Evolutionary conservation across 2,329 filamentous ascomycete genomes (phyloP).

Genomic region (Arthrobotrys conoides): DNA sequence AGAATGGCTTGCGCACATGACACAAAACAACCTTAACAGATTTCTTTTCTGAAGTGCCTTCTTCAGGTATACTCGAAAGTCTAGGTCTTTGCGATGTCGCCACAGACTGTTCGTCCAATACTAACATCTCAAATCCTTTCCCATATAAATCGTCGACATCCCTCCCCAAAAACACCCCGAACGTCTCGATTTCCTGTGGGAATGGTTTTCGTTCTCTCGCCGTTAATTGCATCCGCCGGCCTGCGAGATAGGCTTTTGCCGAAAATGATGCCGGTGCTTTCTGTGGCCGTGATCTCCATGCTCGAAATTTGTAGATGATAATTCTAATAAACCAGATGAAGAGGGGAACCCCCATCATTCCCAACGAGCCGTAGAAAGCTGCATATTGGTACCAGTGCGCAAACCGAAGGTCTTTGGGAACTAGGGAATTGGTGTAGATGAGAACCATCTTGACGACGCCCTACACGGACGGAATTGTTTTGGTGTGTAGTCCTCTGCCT

Average conservation of each 20-base stretch:
- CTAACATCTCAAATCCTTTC: slow-evolving; percentile 53
- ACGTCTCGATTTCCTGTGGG: slow-evolving; percentile 44
- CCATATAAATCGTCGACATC: slow-evolving; percentile 43
- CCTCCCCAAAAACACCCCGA: slow-evolving; percentile 44
- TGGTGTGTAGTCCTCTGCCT: slow-evolving; percentile 25
- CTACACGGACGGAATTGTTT: slow-evolving; percentile 33
- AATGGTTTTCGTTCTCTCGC: slow-evolving; percentile 26
- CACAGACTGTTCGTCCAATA: slow-evolving; percentile 52
- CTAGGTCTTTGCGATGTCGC: slow-evolving; percentile 46
- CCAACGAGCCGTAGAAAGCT: slow-evolving; percentile 53
- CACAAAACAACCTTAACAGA: slow-evolving; percentile 46
- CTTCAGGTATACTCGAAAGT: slow-evolving; percentile 54
- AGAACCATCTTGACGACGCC: slow-evolving; percentile 54
- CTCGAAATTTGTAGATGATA: slow-evolving; percentile 48
- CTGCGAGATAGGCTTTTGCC: slow-evolving; percentile 38
- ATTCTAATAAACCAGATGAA: slow-evolving; percentile 53
- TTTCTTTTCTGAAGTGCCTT: slow-evolving; percentile 16
- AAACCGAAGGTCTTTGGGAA: slow-evolving; percentile 46
- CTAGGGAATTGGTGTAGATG: slow-evolving; percentile 49
- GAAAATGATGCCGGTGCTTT: slow-evolving; percentile 40
- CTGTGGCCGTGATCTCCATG: slow-evolving; percentile 48
- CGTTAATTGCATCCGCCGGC: slow-evolving; percentile 34
- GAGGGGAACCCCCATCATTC: slow-evolving; percentile 48
- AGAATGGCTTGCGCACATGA: slow-evolving; percentile 47
- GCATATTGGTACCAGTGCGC: slow-evolving; percentile 51